Percentiles rank a stretch among this genome's conserved stretches.
These are phyloP conservation scores for Ogataea chonburiensis DNA, from an alignment of 805 yeast species.

Conservation along the genomic window DNA sequence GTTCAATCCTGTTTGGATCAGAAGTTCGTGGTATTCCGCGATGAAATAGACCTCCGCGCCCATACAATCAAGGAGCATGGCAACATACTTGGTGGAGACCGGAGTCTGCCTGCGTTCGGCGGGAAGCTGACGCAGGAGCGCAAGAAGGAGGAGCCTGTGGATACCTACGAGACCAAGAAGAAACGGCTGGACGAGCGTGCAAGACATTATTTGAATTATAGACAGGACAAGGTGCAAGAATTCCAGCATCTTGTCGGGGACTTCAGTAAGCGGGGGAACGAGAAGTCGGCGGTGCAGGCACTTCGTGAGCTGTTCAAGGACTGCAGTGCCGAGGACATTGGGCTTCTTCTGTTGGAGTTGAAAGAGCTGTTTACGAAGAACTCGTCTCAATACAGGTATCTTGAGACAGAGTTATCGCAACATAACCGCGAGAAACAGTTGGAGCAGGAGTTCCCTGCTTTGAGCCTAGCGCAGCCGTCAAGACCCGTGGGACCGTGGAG, in stretches of 20 bases:
- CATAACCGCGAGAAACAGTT: conserved; percentile 25
- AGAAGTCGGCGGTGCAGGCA: conserved; percentile 46
- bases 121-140: conserved; percentile 14
- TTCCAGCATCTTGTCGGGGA: conserved; percentile 51
- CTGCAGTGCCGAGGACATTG: conserved; percentile 46
- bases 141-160: conserved; percentile 27
- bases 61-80: conserved; percentile 87
- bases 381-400: conserved; percentile 44
- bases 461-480: conserved; percentile 23
- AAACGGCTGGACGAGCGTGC: conserved; percentile 81
- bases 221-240: conserved; percentile 42
- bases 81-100: conserved; percentile 47
- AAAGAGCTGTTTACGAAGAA: conserved; percentile 51
- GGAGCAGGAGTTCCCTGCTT: conserved; percentile 49
- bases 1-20: conserved; percentile 79
- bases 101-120: conserved; percentile 36
- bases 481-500: conserved; percentile 10
- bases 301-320: conserved; percentile 50
- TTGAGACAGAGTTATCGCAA: conserved; percentile 31
- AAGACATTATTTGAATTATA: conserved; percentile 66
- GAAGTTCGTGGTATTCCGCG: conserved; percentile 88
- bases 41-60: conserved; percentile 80
- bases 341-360: conserved; percentile 58
- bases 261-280: conserved; percentile 47
- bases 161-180: conserved; percentile 48